A percentile compares a stretch with the other conserved stretches of the same genome.
Conservation (phyloP, 345 rosid species). For the Eucalyptus decipiens region DNA sequence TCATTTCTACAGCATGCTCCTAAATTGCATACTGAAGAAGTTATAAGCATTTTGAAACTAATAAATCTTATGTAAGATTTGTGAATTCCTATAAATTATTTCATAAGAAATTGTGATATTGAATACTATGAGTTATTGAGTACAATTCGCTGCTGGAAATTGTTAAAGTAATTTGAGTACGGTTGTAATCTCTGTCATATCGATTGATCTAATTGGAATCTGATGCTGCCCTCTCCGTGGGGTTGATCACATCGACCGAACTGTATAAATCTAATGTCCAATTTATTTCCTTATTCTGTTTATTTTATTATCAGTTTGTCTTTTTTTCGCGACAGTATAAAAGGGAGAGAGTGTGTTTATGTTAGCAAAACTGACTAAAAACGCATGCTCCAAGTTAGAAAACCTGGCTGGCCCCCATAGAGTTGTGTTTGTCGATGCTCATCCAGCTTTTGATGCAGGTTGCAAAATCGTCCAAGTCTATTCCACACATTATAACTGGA, state of each 20-base stretch:
- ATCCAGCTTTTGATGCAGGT: neutral
- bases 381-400: neutral
- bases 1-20: neutral
- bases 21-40: neutral
- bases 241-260: accelerated
- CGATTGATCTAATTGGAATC: neutral
- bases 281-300: neutral
- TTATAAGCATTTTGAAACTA: neutral
- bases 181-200: accelerated
- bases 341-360: neutral
- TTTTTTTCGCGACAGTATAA: neutral
- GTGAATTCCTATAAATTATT: neutral
- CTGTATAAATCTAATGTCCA: accelerated
- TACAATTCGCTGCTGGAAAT: accelerated
- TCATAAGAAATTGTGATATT: accelerated
- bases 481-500: slow-evolving; percentile 39
- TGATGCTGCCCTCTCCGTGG: accelerated
- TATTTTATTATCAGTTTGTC: neutral
- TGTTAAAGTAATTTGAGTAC: accelerated
- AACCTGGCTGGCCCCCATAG: neutral
- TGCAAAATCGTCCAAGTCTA: neutral
- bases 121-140: no score
- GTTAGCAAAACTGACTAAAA: neutral
- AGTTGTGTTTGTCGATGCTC: neutral
- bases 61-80: neutral